phyloP scores from a whole-genome alignment of 2,329 filamentous ascomycete genomes.

The Trichophyton mentagrophytes region DNA sequence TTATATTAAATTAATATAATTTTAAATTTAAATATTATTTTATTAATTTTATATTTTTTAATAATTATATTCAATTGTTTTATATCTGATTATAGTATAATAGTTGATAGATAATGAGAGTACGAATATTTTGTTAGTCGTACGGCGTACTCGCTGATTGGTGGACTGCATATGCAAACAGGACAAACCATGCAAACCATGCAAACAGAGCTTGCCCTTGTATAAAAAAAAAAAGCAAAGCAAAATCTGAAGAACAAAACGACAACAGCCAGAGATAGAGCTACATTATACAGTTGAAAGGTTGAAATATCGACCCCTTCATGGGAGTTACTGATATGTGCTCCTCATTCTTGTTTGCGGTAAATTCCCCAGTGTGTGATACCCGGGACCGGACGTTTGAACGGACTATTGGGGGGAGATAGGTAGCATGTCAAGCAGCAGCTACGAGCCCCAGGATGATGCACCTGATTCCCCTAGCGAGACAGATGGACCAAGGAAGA shows the following conservation, averaged over 20 bases:
- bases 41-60: too few species aligned
- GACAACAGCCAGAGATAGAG: neutral
- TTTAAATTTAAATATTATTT: too few species aligned
- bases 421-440: conserved; percentile 4
- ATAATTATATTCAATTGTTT: too few species aligned
- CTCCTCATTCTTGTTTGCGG: neutral
- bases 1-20: too few species aligned
- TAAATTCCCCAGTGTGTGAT: neutral
- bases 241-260: neutral
- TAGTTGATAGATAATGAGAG: too few species aligned
- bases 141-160: too few species aligned
- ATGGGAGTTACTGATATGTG: neutral
- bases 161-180: conserved; percentile 20
- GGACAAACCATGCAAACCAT: conserved; percentile 22
- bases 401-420: neutral
- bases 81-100: too few species aligned
- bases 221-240: neutral
- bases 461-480: neutral
- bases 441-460: neutral
- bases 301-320: neutral
- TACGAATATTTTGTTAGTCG: too few species aligned
- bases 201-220: conserved; percentile 6
- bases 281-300: neutral
- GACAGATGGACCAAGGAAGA: neutral
- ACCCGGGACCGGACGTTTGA: neutral